phyloP scores from a whole-genome alignment of 1,284 basidiomycete species.

The Exobasidium cylindrosporum region DNA sequence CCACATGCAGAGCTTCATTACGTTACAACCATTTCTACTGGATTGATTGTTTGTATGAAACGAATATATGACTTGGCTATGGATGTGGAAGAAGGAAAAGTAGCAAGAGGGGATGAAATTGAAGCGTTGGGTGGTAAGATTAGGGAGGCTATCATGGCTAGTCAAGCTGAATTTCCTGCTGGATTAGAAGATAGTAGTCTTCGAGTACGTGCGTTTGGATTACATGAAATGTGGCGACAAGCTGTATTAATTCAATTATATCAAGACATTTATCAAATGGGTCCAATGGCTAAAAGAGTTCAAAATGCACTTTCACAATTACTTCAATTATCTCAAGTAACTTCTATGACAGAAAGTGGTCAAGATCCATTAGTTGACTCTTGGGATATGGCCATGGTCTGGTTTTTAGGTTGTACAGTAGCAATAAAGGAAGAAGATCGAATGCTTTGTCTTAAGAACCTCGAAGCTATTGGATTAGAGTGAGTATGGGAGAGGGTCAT shows the following conservation, averaged over 20 bases:
- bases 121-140: neutral
- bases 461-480: slow-evolving; percentile 32
- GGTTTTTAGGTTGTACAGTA: slow-evolving; percentile 33
- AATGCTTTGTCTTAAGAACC: slow-evolving; percentile 27
- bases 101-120: neutral
- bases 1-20: slow-evolving; percentile 1
- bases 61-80: slow-evolving; percentile 31
- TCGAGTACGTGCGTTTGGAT: slow-evolving; percentile 26
- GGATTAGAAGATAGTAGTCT: slow-evolving; percentile 1
- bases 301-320: slow-evolving; percentile 34
- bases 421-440: slow-evolving; percentile 25
- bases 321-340: slow-evolving; percentile 27
- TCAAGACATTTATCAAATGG: slow-evolving; percentile 31
- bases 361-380: slow-evolving; percentile 19
- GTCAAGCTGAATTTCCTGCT: neutral
- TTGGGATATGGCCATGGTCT: slow-evolving; percentile 42
- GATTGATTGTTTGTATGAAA: slow-evolving; percentile 34
- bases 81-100: slow-evolving; percentile 18
- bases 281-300: slow-evolving; percentile 25
- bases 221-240: slow-evolving; percentile 40
- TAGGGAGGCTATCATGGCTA: neutral
- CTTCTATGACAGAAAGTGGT: slow-evolving; percentile 7
- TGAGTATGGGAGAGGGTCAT: slow-evolving; percentile 2
- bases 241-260: slow-evolving; percentile 27
- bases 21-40: slow-evolving; percentile 21